Evolutionary conservation across 2,329 filamentous ascomycete genomes (phyloP), one percentile per base, ranked within the genome.

Genomic region (Scolecobasidium constrictum): DNA sequence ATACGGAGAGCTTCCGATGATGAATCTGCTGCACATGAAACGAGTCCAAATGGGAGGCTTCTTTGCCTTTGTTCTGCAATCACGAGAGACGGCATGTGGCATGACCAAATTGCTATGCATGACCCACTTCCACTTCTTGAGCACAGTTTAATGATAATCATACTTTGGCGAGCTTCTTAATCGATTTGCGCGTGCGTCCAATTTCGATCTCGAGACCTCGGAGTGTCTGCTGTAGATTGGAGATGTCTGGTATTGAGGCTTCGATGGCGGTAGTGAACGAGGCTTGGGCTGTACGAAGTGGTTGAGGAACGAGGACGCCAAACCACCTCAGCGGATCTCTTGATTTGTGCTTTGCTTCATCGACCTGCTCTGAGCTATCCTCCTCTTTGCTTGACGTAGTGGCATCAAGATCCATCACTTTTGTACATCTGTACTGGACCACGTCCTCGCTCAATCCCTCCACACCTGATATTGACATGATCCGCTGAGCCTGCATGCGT

Each of bases 151-250:
- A n/a, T n/a, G n/a, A n/a, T 41, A 41, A 13, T 28, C 12, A 37
- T 36, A 19, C 20, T 15, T 38, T 46, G 40, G 61, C 56, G 3
- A 51, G 49, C 50, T 64, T 69, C 49, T 60, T 60, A 4, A 69
- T 54, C 17, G 58, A 55, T 52, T 74, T 75, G 49, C 68, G 61
- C 39, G 64, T 43, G 45, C 81, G 66, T 28, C 81, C 69, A 42
- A 90, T 77, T 50, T 82, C 73, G 40, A 80, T 76, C 63, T 87
- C 83, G 4, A 84, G 56, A n/a, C 62, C 61, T 12, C 68, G 66
- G 72, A 90, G 77, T 52, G 77, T 70, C 20, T 67, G 67, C 26
- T 69, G 66, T n/a, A 83, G 58, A 1, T 69, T 71, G 5, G 69
- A 69, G 6, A 86, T 62, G 31, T 61, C 61, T 1, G 77, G 72